A percentile compares a stretch with the other conserved stretches of the same genome.
These are phyloP conservation scores for Spiromastix sp. DNA, from an alignment of 2,329 filamentous ascomycete genomes.

Conservation along the genomic window DNA sequence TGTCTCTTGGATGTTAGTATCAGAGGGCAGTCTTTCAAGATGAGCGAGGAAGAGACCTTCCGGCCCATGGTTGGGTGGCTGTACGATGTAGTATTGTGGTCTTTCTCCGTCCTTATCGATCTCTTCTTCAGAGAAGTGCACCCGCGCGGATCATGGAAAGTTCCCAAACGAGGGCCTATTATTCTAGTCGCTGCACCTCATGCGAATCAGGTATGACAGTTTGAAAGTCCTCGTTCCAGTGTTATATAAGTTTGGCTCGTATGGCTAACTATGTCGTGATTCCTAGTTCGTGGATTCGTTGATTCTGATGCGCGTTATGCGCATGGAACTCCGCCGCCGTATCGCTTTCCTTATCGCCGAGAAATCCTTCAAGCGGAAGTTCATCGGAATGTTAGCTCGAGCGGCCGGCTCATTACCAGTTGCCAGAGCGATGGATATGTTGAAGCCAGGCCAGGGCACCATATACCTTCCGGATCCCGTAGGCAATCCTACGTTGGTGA, in stretches of 20 bases:
- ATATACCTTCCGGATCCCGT: constrained; percentile 86
- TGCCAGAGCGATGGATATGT: constrained; percentile 77
- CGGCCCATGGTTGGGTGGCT: constrained; percentile 39
- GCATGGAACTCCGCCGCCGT: constrained; percentile 74
- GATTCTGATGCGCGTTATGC: constrained; percentile 82
- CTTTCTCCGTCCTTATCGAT: constrained; percentile 63
- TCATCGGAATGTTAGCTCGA: constrained; percentile 78
- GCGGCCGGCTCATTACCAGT: constrained; percentile 88
- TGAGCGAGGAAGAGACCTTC: constrained; percentile 28
- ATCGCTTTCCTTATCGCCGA: constrained; percentile 90
- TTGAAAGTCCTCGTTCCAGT: too few species aligned
- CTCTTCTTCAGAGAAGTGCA: constrained; percentile 98
- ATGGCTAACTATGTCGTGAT: too few species aligned
- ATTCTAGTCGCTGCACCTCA: constrained; percentile 95
- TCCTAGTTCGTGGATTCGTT: constrained; percentile 84
- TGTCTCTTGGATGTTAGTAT: too few species aligned
- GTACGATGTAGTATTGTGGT: constrained; percentile 41
- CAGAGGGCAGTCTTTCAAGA: too few species aligned
- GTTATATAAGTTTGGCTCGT: too few species aligned
- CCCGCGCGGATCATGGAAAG: constrained; percentile 87
- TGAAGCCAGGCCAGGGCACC: constrained; percentile 65
- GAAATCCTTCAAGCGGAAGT: constrained; percentile 81
- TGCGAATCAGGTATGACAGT: constrained; percentile 79
- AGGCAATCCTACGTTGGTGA: constrained; percentile 70
- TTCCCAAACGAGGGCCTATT: constrained; percentile 77